Percentiles rank a stretch among this genome's conserved stretches.
Conservation (phyloP, 345 rosid species). For the Syzygium aromaticum region DNA sequence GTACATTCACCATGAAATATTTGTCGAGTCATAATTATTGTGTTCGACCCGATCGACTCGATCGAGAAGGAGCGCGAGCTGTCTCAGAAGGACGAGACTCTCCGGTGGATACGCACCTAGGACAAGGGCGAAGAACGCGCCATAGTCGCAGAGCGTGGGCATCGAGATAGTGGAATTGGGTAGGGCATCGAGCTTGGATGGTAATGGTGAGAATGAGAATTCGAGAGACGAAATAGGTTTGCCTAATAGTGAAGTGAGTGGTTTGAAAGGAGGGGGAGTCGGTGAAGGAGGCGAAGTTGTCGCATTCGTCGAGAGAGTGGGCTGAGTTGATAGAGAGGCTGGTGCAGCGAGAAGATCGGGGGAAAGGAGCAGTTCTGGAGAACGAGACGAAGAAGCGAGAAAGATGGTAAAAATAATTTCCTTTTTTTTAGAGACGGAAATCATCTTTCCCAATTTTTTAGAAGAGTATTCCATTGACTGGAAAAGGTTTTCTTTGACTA, state of each 20-base stretch:
- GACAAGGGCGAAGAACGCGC: conserved; percentile 68
- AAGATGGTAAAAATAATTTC: too few relatives aligned
- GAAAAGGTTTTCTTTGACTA: too few relatives aligned
- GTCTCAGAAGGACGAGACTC: conserved; percentile 48
- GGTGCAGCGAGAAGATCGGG: conserved; percentile 44
- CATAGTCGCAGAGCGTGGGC: background rate
- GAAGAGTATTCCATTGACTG: too few relatives aligned
- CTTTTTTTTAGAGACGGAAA: too few relatives aligned
- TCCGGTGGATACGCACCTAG: conserved; percentile 64
- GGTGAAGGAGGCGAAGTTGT: too few relatives aligned
- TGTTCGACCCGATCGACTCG: conserved; percentile 79
- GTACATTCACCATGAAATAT: background rate
- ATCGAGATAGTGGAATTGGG: too few relatives aligned
- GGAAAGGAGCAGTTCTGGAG: too few relatives aligned
- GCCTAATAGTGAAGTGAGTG: too few relatives aligned
- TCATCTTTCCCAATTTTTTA: too few relatives aligned
- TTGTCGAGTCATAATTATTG: background rate
- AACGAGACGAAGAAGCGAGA: too few relatives aligned
- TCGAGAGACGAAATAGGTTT: background rate
- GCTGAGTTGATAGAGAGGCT: conserved; percentile 76
- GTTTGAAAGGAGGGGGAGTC: too few relatives aligned
- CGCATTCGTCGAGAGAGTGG: conserved; percentile 94
- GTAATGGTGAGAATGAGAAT: background rate
- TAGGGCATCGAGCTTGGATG: too few relatives aligned
- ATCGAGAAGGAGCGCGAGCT: conserved; percentile 70